These are phyloP conservation scores for Backusella westeae DNA, from an alignment of 192 early-diverging fungal genomes.

Conservation along the genomic window DNA sequence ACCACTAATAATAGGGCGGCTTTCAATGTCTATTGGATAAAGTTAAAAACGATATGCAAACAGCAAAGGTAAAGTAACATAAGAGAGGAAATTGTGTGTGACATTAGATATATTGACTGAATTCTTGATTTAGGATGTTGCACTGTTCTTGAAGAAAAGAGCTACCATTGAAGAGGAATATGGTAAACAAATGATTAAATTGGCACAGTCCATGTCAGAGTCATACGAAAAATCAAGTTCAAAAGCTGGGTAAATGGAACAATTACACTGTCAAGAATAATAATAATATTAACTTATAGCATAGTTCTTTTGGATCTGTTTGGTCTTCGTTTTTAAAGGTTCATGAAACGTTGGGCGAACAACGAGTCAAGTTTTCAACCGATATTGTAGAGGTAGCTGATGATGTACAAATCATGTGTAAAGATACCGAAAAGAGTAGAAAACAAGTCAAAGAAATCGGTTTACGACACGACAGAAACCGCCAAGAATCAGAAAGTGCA, in stretches of 20 bases:
- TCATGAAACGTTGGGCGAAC: conserved; percentile 81
- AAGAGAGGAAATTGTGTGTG: neutral
- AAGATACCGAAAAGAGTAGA: conserved; percentile 76
- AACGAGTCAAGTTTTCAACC: conserved; percentile 73
- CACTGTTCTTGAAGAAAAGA: conserved; percentile 82
- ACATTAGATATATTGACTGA: neutral
- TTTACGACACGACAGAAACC: conserved; percentile 66
- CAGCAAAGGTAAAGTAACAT: conserved; percentile 58
- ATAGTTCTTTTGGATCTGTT: conserved; percentile 65
- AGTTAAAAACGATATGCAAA: conserved; percentile 63
- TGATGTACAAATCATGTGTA: conserved; percentile 66
- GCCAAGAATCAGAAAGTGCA: conserved; percentile 72
- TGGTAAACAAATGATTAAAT: conserved; percentile 73
- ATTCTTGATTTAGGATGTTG: conserved; percentile 57
- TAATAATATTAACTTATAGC: neutral
- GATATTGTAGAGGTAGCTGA: conserved; percentile 77
- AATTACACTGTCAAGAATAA: neutral
- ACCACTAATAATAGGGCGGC: neutral
- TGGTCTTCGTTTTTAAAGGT: conserved; percentile 75
- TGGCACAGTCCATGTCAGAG: conserved; percentile 62
- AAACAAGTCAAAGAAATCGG: conserved; percentile 87
- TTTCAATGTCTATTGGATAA: conserved; percentile 52
- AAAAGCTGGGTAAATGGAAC: conserved; percentile 45
- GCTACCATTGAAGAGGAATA: conserved; percentile 92
- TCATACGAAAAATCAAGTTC: conserved; percentile 50